Base-by-base conservation (phyloP, 257 asterid species). In the Forsythia viridissima region DNA sequence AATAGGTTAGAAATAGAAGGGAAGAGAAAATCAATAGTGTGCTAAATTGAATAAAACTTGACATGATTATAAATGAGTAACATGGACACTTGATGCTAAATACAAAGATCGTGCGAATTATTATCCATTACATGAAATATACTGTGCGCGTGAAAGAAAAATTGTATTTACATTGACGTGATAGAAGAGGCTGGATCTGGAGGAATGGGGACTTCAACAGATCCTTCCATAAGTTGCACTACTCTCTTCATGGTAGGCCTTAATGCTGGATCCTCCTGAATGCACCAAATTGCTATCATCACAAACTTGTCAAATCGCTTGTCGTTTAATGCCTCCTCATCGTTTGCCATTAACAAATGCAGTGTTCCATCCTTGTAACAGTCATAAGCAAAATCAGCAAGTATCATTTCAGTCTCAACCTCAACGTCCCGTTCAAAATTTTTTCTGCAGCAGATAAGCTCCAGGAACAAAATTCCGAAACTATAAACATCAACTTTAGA, bases 221-320 rank as follows among this genome's bases (percentile, higher is more conserved):
- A 68, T 74, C 85, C 89, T 79, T 81, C 89, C 70, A 86, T 87
- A 84, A 86, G 84, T 21, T 72, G 75, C 7, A 79, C 55, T 7
- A 81, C 77, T 8, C 72, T 84, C 80, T 83, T 77, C 85, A 81
- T 86, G 6, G 81, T 84, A 34, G 87, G 87, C 82, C 86, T 81
- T 52, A 71, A 15, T 34, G 77, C 73, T 42, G 84, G 72, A 72
- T 84, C 79, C 43, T 86, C 86, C 67, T 86, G 90, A 73, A 86
- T 84, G 44, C 90, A 84, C 88, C 88, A 84, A 24, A 86, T 44
- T 3, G 79, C 84, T 36, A 86, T 72, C 86, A 67, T 85, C 46
- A 80, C 46, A 75, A 73, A 81, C 67, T 65, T 84, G 36, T 81
- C 83, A 0, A 86, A 48, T 38, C 11, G 75, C 39, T 76, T 46